Evolutionary conservation across 257 asterid species (phyloP), one percentile per base, ranked within the genome.

Genomic region (Vinca minor): DNA sequence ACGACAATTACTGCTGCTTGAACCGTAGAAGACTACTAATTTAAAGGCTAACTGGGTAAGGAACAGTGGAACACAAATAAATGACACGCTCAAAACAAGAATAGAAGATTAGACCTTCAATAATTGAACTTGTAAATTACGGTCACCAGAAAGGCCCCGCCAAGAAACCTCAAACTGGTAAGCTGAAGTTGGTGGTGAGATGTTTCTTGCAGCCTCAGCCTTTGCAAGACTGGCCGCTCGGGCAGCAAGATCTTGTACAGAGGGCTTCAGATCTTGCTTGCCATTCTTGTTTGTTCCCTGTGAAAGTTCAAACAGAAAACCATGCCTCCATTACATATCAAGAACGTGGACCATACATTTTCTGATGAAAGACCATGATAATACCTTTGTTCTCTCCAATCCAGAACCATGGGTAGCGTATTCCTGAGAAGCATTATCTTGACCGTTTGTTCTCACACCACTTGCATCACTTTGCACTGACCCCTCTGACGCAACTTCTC

Each of bases 81-180:
- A n/a, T 52, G 52, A 56, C 32, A 35, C 23, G n/a, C n/a, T 6
- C 10, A 21, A n/a, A 62, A 29, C 72, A 65, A 28, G 49, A 55
- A 64, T 15, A 57, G 68, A 15, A 63, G 48, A 13, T 48, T 39
- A 59, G 50, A 93, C 98, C 97, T 93, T 89, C 73, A 89, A 74
- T 49, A 93, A 82, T 64, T 76, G 85, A 76, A 89, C 79, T 74
- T 89, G 98, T 59, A 87, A 73, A 41, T 69, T 66, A 70, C 72
- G 85, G 59, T 89, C 95, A 74, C 90, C 90, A 71, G 90, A 78
- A 48, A 93, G 84, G 41, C 94, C 94, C 59, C 92, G 89, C 98
- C 97, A 93, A 67, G 90, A 78, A 75, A 77, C 82, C 87, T 89
- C 98, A 69, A 93, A 89, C 80, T 93, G 94, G 78, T 81, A 87